Conservation (phyloP, 495 filamentous ascomycete species). For the Penicillium turbatum region DNA sequence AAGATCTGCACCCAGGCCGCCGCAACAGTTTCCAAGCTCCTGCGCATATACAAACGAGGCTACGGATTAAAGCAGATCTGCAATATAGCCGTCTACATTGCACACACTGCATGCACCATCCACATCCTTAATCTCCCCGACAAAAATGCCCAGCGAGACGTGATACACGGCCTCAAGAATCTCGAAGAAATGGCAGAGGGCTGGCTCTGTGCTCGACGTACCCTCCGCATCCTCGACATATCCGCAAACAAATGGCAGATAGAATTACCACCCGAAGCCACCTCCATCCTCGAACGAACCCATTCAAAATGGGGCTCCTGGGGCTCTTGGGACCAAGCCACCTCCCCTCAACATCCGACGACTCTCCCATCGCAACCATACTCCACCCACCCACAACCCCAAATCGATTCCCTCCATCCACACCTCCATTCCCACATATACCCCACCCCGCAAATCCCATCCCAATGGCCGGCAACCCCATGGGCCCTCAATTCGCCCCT, state of each 20-base stretch:
- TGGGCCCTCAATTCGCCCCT: slow-evolving; percentile 18
- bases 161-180: slow-evolving; percentile 84
- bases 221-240: slow-evolving; percentile 77
- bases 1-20: slow-evolving; percentile 88
- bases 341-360: slow-evolving; percentile 33
- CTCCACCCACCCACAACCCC: slow-evolving; percentile 16
- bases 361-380: slow-evolving; percentile 19
- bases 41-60: slow-evolving; percentile 87
- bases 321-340: slow-evolving; percentile 42
- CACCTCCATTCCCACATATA: not conserved
- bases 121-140: slow-evolving; percentile 91
- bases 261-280: slow-evolving; percentile 78
- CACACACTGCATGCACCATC: slow-evolving; percentile 88
- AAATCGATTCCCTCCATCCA: slow-evolving; percentile 19
- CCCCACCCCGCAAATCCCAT: slow-evolving; percentile 13
- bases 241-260: slow-evolving; percentile 87
- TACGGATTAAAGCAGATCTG: slow-evolving; percentile 90
- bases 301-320: slow-evolving; percentile 52
- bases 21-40: slow-evolving; percentile 79
- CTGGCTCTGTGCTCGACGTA: slow-evolving; percentile 86
- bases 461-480: slow-evolving; percentile 4
- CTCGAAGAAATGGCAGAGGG: slow-evolving; percentile 94
- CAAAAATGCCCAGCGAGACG: slow-evolving; percentile 80
- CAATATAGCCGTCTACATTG: slow-evolving; percentile 93
- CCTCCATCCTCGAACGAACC: slow-evolving; percentile 62